These are phyloP conservation scores for Orbilia oligospora DNA, from an alignment of 2,329 filamentous ascomycete species.

Conservation along the genomic window DNA sequence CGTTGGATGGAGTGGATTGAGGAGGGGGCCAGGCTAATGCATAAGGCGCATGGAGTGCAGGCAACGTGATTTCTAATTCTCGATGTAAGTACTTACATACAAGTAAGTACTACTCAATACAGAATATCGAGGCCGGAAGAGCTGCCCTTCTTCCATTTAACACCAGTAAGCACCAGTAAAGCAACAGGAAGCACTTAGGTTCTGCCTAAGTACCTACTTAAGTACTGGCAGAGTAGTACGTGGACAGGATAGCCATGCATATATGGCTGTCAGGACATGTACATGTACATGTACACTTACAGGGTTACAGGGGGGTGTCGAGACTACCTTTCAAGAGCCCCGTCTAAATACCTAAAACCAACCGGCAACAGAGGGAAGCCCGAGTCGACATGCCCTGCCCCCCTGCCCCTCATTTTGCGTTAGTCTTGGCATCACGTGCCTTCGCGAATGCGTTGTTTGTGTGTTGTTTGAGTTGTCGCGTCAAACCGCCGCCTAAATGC, in stretches of 20 bases:
- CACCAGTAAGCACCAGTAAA: background rate
- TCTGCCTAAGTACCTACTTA: too few species aligned
- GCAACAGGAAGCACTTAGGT: background rate
- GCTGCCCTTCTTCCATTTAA: slow-evolving; percentile 10
- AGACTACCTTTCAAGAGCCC: background rate
- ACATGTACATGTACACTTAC: background rate
- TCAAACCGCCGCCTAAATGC: background rate
- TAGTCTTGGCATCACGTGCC: slow-evolving; percentile 15
- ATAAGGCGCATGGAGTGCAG: slow-evolving; percentile 58
- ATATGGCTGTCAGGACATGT: too few species aligned
- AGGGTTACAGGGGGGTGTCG: background rate
- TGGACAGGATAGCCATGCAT: too few species aligned
- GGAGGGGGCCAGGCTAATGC: slow-evolving; percentile 28
- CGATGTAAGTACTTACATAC: too few species aligned
- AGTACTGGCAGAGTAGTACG: too few species aligned
- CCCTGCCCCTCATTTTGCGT: background rate
- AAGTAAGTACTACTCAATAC: background rate
- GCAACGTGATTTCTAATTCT: slow-evolving; percentile 56
- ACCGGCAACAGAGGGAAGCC: slow-evolving; percentile 5
- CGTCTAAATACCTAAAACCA: background rate
- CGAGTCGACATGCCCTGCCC: slow-evolving; percentile 25
- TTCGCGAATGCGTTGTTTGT: slow-evolving; percentile 24
- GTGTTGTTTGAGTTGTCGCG: slow-evolving; percentile 34
- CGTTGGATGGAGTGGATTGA: slow-evolving; percentile 32
- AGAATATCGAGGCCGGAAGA: background rate